Percentiles rank a stretch among this genome's conserved stretches.
phyloP scores from a whole-genome alignment of 495 filamentous ascomycete species.

The Penicilliopsis zonata region DNA sequence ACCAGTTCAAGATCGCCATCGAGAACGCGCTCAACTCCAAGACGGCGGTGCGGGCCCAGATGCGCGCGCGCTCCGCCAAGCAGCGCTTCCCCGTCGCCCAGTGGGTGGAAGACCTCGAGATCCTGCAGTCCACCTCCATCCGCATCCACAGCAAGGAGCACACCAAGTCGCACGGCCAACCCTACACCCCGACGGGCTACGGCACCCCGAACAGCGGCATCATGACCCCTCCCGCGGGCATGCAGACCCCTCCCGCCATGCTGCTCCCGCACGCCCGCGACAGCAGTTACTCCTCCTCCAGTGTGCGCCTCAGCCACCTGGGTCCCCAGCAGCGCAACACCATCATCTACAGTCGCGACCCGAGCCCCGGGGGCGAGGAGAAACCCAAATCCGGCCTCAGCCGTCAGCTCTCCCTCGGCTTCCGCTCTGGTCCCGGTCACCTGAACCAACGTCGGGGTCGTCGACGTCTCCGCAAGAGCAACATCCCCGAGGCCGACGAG shows the following conservation, averaged over 20 bases:
- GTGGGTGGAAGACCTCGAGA: conserved; percentile 52
- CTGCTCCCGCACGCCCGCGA: conserved; percentile 18
- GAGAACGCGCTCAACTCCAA: conserved; percentile 53
- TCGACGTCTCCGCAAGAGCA: conserved; percentile 16
- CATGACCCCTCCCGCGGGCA: conserved; percentile 25
- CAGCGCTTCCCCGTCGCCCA: conserved; percentile 67
- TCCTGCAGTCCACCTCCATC: conserved; percentile 45
- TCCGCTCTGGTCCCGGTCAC: conserved; percentile 27
- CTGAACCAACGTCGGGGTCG: conserved; percentile 21
- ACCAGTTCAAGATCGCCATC: conserved; percentile 62
- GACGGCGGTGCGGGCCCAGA: conserved; percentile 43
- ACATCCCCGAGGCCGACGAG: conserved; percentile 17
- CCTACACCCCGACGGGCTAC: conserved; percentile 20
- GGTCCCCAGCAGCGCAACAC: conserved; percentile 37
- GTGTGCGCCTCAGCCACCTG: conserved; percentile 27
- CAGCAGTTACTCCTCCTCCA: conserved; percentile 44
- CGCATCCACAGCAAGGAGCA: conserved; percentile 31
- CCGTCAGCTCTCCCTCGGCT: conserved; percentile 24
- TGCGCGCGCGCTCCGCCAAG: conserved; percentile 65
- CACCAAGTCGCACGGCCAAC: conserved; percentile 20
- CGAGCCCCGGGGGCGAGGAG: conserved; percentile 22
- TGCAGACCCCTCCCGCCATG: conserved; percentile 28
- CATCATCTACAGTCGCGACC: conserved; percentile 34
- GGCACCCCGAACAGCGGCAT: conserved; percentile 27
- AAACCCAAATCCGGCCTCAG: conserved; percentile 25